phyloP scores from a whole-genome alignment of 768 basidiomycete genomes.

The Pleurotus pulmonarius region DNA sequence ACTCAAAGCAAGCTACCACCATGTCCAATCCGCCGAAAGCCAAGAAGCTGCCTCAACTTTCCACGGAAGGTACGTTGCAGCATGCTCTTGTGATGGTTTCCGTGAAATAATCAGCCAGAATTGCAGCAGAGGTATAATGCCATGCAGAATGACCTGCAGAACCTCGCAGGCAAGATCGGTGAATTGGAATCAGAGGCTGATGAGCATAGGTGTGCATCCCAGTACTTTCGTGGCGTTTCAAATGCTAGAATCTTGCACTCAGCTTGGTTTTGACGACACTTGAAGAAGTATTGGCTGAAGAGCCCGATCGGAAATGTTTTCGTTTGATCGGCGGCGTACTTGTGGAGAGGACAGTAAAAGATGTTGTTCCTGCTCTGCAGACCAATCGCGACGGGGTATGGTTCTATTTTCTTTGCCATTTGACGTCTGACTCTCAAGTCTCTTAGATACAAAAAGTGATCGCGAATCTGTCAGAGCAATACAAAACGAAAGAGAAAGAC shows the following conservation, averaged over 20 bases:
- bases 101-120: slow-evolving; percentile 53
- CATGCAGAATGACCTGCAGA: slow-evolving; percentile 85
- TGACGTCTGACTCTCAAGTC: not conserved
- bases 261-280: slow-evolving; percentile 90
- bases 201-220: slow-evolving; percentile 75
- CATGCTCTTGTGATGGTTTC: too few relatives aligned
- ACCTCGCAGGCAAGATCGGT: slow-evolving; percentile 90
- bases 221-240: slow-evolving; percentile 2
- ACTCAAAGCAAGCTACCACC: slow-evolving; percentile 27
- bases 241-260: slow-evolving; percentile 7
- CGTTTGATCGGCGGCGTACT: slow-evolving; percentile 93
- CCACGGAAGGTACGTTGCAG: slow-evolving; percentile 65
- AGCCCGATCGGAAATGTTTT: slow-evolving; percentile 94
- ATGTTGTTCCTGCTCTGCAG: slow-evolving; percentile 86
- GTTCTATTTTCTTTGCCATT: slow-evolving; percentile 14
- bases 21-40: slow-evolving; percentile 50
- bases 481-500: slow-evolving; percentile 84
- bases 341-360: slow-evolving; percentile 93
- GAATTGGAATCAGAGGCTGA: slow-evolving; percentile 96
- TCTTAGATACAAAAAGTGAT: slow-evolving; percentile 80
- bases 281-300: slow-evolving; percentile 73
- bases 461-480: slow-evolving; percentile 74
- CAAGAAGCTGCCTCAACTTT: slow-evolving; percentile 58
- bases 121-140: slow-evolving; percentile 79
- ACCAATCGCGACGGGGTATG: slow-evolving; percentile 87